Percentiles rank a stretch among this genome's conserved stretches.
Conservation (phyloP, 805 yeast species). For the Metschnikowia cubensis region DNA sequence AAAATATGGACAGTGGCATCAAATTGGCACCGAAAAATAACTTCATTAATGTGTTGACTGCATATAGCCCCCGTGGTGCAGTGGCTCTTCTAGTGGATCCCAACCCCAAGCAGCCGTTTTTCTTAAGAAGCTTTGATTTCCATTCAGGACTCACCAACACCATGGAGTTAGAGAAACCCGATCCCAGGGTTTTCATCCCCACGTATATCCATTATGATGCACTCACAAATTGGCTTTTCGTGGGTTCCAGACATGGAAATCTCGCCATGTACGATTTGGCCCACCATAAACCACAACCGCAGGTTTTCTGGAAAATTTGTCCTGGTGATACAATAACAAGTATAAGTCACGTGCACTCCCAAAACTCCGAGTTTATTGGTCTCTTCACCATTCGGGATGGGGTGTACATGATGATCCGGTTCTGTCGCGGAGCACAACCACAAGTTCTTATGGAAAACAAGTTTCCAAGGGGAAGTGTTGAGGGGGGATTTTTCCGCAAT, state of each 20-base stretch:
- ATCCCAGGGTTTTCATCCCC: slow-evolving; percentile 9
- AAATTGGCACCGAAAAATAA: slow-evolving; percentile 21
- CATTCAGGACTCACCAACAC: slow-evolving; percentile 14
- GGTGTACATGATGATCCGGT: slow-evolving; percentile 43
- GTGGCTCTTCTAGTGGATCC: slow-evolving; percentile 57
- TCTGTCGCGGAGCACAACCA: slow-evolving; percentile 5
- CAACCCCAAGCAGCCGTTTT: slow-evolving; percentile 53
- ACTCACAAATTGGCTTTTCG: slow-evolving; percentile 38
- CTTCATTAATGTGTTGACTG: slow-evolving; percentile 47
- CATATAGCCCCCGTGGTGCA: slow-evolving; percentile 3
- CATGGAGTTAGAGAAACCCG: slow-evolving; percentile 24
- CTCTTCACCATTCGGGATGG: slow-evolving; percentile 66
- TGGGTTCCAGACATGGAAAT: slow-evolving; percentile 74
- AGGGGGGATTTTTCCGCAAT: slow-evolving; percentile 55
- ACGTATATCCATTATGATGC: slow-evolving; percentile 51
- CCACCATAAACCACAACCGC: slow-evolving; percentile 14
- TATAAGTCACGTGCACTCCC: slow-evolving; percentile 35
- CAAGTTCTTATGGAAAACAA: slow-evolving; percentile 52
- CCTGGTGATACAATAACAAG: slow-evolving; percentile 70
- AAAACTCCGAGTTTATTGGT: slow-evolving; percentile 18
- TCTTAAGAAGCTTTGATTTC: slow-evolving; percentile 33
- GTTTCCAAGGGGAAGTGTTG: slow-evolving; percentile 72
- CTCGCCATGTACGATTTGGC: slow-evolving; percentile 50
- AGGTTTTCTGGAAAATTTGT: slow-evolving; percentile 36
- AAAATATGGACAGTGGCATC: too few relatives aligned